phyloP scores from a whole-genome alignment of 2,329 filamentous ascomycete genomes.

The Colletotrichum salicis region DNA sequence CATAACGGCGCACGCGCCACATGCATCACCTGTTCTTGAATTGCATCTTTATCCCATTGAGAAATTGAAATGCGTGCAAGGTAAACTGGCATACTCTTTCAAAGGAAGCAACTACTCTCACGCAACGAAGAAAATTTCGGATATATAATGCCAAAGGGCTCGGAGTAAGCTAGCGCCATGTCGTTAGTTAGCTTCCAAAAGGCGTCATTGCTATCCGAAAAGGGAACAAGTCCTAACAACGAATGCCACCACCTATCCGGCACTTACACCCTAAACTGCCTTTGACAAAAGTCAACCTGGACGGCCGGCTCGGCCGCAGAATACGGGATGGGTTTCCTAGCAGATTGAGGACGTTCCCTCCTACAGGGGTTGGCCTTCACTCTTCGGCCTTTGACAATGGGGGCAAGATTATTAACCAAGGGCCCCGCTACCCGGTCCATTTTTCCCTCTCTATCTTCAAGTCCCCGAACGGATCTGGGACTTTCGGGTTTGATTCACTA shows the following conservation, averaged over 20 bases:
- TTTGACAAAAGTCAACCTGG: background rate
- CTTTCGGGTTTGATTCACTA: conserved; percentile 17
- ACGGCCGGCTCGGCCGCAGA: background rate
- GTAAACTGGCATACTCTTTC: background rate
- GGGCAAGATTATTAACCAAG: conserved; percentile 11
- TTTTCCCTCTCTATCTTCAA: background rate
- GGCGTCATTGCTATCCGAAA: conserved; percentile 5
- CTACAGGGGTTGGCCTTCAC: conserved; percentile 7
- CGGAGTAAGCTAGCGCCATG: background rate
- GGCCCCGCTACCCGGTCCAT: conserved; percentile 33
- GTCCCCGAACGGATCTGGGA: conserved; percentile 12
- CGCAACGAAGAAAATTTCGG: background rate
- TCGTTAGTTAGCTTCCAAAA: background rate
- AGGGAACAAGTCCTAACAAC: background rate
- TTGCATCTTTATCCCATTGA: background rate
- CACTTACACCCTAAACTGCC: background rate
- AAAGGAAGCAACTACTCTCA: background rate
- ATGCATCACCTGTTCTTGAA: background rate
- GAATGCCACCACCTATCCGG: conserved; percentile 7
- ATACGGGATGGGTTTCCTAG: background rate
- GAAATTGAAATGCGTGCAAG: background rate
- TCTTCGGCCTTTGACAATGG: conserved; percentile 1
- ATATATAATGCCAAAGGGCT: background rate
- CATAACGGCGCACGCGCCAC: background rate
- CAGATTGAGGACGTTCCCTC: background rate